These are phyloP conservation scores for Glonium stellatum DNA, from an alignment of 495 filamentous ascomycete species.

Conservation along the genomic window DNA sequence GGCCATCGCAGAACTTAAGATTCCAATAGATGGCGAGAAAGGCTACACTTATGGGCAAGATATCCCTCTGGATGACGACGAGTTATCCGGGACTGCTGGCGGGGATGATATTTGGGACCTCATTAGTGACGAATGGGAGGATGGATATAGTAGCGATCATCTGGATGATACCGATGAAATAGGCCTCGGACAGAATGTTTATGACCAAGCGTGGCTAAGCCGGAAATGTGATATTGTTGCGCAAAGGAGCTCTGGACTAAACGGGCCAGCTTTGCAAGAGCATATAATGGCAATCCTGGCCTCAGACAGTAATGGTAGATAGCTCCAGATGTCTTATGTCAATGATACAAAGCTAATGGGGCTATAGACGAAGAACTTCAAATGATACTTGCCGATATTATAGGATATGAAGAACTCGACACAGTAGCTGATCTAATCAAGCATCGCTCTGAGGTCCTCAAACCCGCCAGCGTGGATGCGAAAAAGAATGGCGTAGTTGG, in stretches of 20 bases:
- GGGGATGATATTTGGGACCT: slow-evolving; percentile 87
- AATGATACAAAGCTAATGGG: slow-evolving; percentile 31
- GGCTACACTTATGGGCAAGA: slow-evolving; percentile 48
- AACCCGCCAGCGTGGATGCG: slow-evolving; percentile 32
- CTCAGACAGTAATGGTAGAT: slow-evolving; percentile 42
- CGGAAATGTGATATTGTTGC: slow-evolving; percentile 56
- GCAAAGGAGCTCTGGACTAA: slow-evolving; percentile 53
- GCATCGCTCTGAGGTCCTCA: slow-evolving; percentile 58
- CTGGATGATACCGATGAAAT: slow-evolving; percentile 41
- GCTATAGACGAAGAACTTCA: slow-evolving; percentile 70
- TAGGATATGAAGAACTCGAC: slow-evolving; percentile 88
- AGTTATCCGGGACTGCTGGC: slow-evolving; percentile 53
- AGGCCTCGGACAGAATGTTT: slow-evolving; percentile 25
- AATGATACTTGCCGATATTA: slow-evolving; percentile 78
- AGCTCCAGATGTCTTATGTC: slow-evolving; percentile 13
- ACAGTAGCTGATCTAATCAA: slow-evolving; percentile 77
- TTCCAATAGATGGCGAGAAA: slow-evolving; percentile 43
- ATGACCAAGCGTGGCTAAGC: slow-evolving; percentile 54
- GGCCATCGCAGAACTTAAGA: slow-evolving; percentile 62
- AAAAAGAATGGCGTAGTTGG: slow-evolving; percentile 48
- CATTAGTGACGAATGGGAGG: slow-evolving; percentile 64
- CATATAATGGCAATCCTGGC: slow-evolving; percentile 64
- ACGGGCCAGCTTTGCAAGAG: slow-evolving; percentile 54
- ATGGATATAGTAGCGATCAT: slow-evolving; percentile 47
- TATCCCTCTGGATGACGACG: slow-evolving; percentile 51